phyloP scores from a whole-genome alignment of 345 rosid genomes.

The Bruguiera parviflora region DNA sequence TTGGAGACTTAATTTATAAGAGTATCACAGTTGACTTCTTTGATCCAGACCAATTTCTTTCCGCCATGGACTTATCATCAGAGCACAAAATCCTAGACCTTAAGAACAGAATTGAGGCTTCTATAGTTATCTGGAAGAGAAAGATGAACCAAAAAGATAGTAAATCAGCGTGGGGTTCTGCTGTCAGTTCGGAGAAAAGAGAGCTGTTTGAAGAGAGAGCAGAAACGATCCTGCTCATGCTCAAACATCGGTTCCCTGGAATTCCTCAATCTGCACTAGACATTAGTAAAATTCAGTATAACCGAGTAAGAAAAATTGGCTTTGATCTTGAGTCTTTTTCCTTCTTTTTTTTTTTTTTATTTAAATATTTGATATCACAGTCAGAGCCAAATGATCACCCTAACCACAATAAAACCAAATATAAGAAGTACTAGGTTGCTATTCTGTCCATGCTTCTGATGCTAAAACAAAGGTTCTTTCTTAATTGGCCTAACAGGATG shows the following conservation, averaged over 20 bases:
- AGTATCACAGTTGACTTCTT: conserved; percentile 70
- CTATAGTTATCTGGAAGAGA: conserved; percentile 80
- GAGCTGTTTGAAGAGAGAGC: conserved; percentile 90
- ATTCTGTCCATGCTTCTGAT: background rate
- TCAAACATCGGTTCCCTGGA: conserved; percentile 83
- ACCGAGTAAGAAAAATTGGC: conserved; percentile 37
- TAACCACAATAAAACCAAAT: background rate
- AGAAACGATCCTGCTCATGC: conserved; percentile 66
- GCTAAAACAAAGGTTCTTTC: background rate
- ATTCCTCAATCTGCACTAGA: conserved; percentile 79
- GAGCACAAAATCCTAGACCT: conserved; percentile 81
- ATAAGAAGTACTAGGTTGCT: background rate
- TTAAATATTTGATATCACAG: background rate
- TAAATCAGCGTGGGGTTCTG: conserved; percentile 80
- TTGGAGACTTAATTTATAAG: conserved; percentile 70
- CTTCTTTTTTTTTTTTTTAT: no score
- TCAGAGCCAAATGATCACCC: background rate
- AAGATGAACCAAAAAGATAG: conserved; percentile 77
- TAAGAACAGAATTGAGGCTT: conserved; percentile 86
- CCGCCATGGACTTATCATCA: conserved; percentile 62
- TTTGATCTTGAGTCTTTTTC: background rate
- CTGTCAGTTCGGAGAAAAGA: conserved; percentile 78
- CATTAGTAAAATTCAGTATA: conserved; percentile 79
- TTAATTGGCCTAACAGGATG: conserved; percentile 45
- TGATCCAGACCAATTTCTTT: conserved; percentile 72